These are phyloP conservation scores for Pseudomassariella vexata DNA, from an alignment of 2,329 filamentous ascomycete species.

Conservation along the genomic window DNA sequence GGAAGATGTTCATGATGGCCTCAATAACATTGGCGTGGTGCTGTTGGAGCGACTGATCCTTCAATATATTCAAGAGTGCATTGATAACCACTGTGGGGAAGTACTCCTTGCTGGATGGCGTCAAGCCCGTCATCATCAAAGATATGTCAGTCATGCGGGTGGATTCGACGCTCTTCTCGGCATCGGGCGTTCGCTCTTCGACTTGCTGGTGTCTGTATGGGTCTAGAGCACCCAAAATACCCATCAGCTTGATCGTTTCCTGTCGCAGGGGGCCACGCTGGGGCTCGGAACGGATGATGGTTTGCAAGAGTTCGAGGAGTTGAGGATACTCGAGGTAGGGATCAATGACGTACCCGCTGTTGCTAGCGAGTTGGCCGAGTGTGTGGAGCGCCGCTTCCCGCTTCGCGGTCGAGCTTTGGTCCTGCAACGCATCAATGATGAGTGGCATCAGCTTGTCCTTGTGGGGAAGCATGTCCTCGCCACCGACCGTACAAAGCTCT, in stretches of 20 bases:
- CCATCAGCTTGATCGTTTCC: slow-evolving; percentile 94
- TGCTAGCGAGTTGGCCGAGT: slow-evolving; percentile 86
- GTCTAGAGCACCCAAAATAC: slow-evolving; percentile 89
- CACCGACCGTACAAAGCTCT: slow-evolving; percentile 88
- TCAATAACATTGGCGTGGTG: slow-evolving; percentile 94
- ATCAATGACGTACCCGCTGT: slow-evolving; percentile 94
- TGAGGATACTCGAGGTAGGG: slow-evolving; percentile 95
- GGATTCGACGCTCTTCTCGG: slow-evolving; percentile 59
- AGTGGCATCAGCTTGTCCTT: slow-evolving; percentile 91
- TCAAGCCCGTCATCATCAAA: slow-evolving; percentile 95
- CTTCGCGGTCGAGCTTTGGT: slow-evolving; percentile 85
- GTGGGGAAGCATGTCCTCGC: slow-evolving; percentile 88
- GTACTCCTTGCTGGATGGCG: slow-evolving; percentile 95
- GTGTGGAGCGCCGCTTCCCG: slow-evolving; percentile 87
- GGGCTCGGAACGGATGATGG: slow-evolving; percentile 85
- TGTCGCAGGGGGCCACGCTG: slow-evolving; percentile 79
- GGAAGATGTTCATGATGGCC: slow-evolving; percentile 98
- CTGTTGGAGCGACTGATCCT: slow-evolving; percentile 81
- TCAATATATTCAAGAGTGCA: slow-evolving; percentile 84
- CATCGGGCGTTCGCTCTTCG: slow-evolving; percentile 80
- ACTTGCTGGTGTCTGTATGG: slow-evolving; percentile 96
- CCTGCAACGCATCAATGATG: slow-evolving; percentile 88
- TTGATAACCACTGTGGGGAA: slow-evolving; percentile 98
- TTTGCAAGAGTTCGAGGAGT: slow-evolving; percentile 84
- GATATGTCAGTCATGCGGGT: slow-evolving; percentile 83